A percentile compares a stretch with the other conserved stretches of the same genome.
phyloP scores from a whole-genome alignment of 2,329 filamentous ascomycete species.

The Colletotrichum cuscutae region DNA sequence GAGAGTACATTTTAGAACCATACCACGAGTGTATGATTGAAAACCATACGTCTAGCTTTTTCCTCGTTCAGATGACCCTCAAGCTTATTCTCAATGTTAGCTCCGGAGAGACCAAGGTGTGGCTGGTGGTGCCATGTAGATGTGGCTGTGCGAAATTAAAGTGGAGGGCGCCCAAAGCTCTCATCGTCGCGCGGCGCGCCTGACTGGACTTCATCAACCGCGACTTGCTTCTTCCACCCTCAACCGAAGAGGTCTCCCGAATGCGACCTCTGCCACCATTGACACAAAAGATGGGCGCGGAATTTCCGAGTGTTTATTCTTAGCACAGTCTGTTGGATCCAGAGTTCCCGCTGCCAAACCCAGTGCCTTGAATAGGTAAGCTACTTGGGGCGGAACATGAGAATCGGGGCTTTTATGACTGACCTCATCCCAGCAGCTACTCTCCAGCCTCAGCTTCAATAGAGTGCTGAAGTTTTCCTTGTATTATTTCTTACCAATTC shows the following conservation, averaged over 20 bases:
- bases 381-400: not conserved
- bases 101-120: not conserved
- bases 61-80: no score
- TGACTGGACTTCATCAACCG: not conserved
- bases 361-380: not conserved
- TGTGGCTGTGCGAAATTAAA: not conserved
- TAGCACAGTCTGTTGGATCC: not conserved
- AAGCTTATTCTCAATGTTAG: no score
- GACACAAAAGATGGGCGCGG: not conserved
- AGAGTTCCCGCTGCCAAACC: not conserved
- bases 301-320: accelerated
- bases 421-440: not conserved
- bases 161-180: no score
- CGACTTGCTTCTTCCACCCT: not conserved
- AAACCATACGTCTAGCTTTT: no score
- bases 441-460: not conserved
- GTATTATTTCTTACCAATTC: not conserved
- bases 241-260: not conserved
- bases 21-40: not conserved
- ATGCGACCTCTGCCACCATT: not conserved
- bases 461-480: not conserved
- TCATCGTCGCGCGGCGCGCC: no score
- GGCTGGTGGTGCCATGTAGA: not conserved
- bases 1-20: not conserved
- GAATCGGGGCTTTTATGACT: not conserved